Percentiles rank a stretch among this genome's conserved stretches.
Conservation (phyloP, 306 rosid genomes). For the Vigna nakashimae region DNA sequence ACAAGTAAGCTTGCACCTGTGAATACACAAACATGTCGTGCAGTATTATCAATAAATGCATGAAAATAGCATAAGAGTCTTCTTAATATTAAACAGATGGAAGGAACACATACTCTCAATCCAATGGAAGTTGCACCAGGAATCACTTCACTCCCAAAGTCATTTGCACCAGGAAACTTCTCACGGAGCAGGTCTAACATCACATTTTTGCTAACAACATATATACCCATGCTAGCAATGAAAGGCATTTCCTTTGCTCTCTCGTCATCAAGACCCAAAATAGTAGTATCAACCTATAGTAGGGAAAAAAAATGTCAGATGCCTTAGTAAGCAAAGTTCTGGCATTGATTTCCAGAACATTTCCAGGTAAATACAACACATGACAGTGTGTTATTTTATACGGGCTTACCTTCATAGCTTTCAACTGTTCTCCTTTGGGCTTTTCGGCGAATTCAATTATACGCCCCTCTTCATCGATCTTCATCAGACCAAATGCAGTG, state of each 20-base stretch:
- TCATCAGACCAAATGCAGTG: slow-evolving; percentile 95
- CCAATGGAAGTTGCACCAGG: slow-evolving; percentile 97
- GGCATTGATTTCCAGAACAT: background rate
- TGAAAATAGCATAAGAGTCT: slow-evolving; percentile 9
- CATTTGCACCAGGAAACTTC: slow-evolving; percentile 92
- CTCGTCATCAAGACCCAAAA: slow-evolving; percentile 94
- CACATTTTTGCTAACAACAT: slow-evolving; percentile 91
- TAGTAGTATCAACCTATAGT: slow-evolving; percentile 94
- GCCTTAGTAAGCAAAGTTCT: background rate
- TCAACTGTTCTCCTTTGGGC: slow-evolving; percentile 96
- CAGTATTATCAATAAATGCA: slow-evolving; percentile 11
- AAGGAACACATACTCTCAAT: slow-evolving; percentile 72
- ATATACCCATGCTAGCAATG: slow-evolving; percentile 99
- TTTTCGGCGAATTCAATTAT: slow-evolving; percentile 92
- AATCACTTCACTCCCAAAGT: slow-evolving; percentile 98
- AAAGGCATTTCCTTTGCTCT: slow-evolving; percentile 96
- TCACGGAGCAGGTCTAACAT: slow-evolving; percentile 86
- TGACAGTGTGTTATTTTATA: background rate
- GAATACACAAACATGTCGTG: slow-evolving; percentile 18
- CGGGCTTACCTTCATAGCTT: slow-evolving; percentile 81
- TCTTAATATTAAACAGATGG: background rate
- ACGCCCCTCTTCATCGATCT: slow-evolving; percentile 97
- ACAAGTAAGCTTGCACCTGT: slow-evolving; percentile 96
- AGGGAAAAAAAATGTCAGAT: slow-evolving; percentile 32
- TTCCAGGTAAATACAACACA: background rate